Percentiles rank a stretch among this genome's conserved stretches.
phyloP scores from a whole-genome alignment of 140 eudicot species.

The Eryngium alpinum region DNA sequence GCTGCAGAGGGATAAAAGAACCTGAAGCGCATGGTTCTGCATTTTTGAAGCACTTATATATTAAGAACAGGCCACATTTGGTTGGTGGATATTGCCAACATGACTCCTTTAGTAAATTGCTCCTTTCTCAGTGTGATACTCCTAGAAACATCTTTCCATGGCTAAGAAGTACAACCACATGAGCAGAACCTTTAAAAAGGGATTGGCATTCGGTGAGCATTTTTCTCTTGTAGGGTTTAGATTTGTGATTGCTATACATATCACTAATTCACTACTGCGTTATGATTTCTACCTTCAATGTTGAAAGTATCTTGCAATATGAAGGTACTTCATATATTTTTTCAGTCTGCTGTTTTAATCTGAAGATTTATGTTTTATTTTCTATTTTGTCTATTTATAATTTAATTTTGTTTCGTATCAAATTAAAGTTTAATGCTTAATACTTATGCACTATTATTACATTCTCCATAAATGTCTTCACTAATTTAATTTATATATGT shows the following conservation, averaged over 20 bases:
- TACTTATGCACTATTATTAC: not conserved
- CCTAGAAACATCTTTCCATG: slow-evolving; percentile 57
- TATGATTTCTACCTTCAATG: not conserved
- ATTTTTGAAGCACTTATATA: slow-evolving; percentile 72
- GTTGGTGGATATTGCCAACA: slow-evolving; percentile 76
- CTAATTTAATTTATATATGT: not conserved
- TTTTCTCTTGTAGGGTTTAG: not conserved
- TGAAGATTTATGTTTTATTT: not conserved
- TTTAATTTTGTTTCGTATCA: not conserved
- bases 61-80: slow-evolving; percentile 76
- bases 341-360: not conserved
- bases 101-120: slow-evolving; percentile 30
- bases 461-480: not conserved
- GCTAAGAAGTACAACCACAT: slow-evolving; percentile 85
- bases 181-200: slow-evolving; percentile 67
- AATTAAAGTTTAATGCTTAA: not conserved
- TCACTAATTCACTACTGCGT: not conserved
- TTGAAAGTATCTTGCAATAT: not conserved
- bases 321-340: not conserved
- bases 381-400: not conserved
- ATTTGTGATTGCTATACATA: not conserved
- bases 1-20: slow-evolving; percentile 85
- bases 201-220: slow-evolving; percentile 84
- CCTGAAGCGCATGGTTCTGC: slow-evolving; percentile 85
- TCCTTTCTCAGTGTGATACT: slow-evolving; percentile 31